Evolutionary conservation across 75 land plant genomes (phyloP), one percentile per base, ranked within the genome.

Genomic region (Cryptomeria japonica): DNA sequence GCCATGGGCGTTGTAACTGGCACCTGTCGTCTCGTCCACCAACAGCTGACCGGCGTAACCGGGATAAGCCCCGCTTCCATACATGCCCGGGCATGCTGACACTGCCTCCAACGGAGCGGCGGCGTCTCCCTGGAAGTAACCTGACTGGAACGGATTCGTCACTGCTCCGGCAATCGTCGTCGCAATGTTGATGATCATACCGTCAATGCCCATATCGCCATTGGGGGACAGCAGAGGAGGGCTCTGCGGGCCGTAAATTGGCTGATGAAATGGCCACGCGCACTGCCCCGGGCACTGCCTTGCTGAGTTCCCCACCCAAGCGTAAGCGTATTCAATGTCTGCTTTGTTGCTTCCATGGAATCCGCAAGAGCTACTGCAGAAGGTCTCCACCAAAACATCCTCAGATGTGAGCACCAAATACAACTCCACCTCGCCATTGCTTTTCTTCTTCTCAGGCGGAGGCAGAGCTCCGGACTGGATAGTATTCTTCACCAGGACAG

Each of bases 181-280:
- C 16, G 96, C 96, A 31, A 96, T 75, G 87, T 92, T 95, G 83
- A 96, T 93, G 25, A 96, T 68, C 93, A 95, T 95, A 0, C 96
- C 97, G 88, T 95, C 96, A 16, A 89, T 58, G 38, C 96, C 96
- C 53, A 95, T 91, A 79, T 95, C 95, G 22, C 87, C 90, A 88
- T 95, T 95, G 0, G 96, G 96, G 13, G 96, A 89, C 37, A 89
- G 79, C 78, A 95, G 88, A 4, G 96, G 94, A 53, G 92, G 93
- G 42, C 61, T 85, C 87, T 94, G 93, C 28, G 96, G 96, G 28
- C 96, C 96, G 86, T 91, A 94, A 39, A 87, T 44, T 7, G 95
- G 96, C 88, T 91, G 90, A 83, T 93, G 91, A 86, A 95, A 95
- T 1, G 96, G 96, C 97, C 97, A 95, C 1, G 97, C 95, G 84